Base-by-base conservation (phyloP, 768 basidiomycete genomes). In the Termitomyces sp. region DNA sequence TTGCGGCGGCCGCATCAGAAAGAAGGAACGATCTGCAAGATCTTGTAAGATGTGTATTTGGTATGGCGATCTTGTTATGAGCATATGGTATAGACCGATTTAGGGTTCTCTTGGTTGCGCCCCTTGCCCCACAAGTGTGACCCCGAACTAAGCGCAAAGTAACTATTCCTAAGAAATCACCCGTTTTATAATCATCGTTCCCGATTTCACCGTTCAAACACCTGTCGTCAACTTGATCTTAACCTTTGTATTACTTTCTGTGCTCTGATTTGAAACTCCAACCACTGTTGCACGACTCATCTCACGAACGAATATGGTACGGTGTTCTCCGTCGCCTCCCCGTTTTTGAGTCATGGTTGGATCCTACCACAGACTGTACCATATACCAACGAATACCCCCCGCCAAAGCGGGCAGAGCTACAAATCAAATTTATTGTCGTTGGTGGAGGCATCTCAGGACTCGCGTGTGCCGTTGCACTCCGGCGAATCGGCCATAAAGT, bases 401-500 rank as follows among this genome's bases (percentile, higher is more conserved):
- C 26, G 30, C 55, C 63, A 3, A 63, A 66, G 38, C 67, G 67
- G 55, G 61, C 67, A 41, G 48, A 40, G 20, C 67, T 70, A 18
- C 40, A 66, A 10, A 70, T 76, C 24, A 62, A 69, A 16, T 74
- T 75, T 51, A 24, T 76, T 3, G 64, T 78, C 43, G 60, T 78
- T 40, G 76, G 76, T 13, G 76, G 69, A 56, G 78, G 81, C 5
- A 68, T 86, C 20, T 72, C 80, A 7, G 85, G 85, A 6, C 69
- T 85, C 24, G 71, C 83, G 3, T 76, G 77, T 57, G 85, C 85
- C 0, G 72, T 80, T 58, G 78, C 79, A 4, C 71, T 87, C 16
- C 70, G 75, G 51, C 73, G 79, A 55, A 76, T 77, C 18, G 85
- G 85, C 5, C 85, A 86, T 65, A 68, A 72, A 38, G 84, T 83